Evolutionary conservation across 2,329 filamentous ascomycete species (phyloP).

Genomic region (Alternaria novae-zelandiae): DNA sequence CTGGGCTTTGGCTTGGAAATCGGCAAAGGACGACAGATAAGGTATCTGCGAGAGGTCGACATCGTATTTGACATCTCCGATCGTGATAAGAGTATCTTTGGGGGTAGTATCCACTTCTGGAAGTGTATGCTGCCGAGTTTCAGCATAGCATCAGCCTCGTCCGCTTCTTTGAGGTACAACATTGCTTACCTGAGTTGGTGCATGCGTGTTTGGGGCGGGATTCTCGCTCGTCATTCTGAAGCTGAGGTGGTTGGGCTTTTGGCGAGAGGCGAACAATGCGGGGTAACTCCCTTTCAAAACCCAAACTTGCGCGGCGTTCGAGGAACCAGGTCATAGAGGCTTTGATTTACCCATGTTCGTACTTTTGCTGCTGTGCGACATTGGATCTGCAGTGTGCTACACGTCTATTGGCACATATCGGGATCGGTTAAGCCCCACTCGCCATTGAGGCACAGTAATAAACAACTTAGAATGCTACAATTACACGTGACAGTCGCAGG

Average conservation of each 20-base stretch:
- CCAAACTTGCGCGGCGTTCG: background rate
- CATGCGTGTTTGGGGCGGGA: background rate
- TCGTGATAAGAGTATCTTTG: constrained; percentile 7
- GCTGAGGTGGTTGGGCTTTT: background rate
- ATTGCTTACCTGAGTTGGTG: background rate
- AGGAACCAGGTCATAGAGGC: background rate
- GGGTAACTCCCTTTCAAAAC: background rate
- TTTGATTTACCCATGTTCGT: background rate
- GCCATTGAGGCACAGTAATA: background rate
- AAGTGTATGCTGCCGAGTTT: background rate
- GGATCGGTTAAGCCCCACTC: background rate
- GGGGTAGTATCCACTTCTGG: background rate
- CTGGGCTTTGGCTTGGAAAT: background rate
- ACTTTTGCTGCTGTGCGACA: background rate
- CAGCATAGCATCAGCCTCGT: background rate
- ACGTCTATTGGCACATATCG: background rate
- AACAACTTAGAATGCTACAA: background rate
- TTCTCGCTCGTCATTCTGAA: background rate
- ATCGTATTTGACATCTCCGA: constrained; percentile 11
- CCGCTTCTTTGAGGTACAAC: background rate
- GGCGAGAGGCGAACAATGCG: background rate
- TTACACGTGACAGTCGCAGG: background rate
- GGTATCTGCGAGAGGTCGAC: constrained; percentile 9
- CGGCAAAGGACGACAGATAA: constrained; percentile 33
- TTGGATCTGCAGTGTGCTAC: background rate